Conservation (phyloP, 2,329 filamentous ascomycete genomes). For the Colletotrichum limetticola region DNA sequence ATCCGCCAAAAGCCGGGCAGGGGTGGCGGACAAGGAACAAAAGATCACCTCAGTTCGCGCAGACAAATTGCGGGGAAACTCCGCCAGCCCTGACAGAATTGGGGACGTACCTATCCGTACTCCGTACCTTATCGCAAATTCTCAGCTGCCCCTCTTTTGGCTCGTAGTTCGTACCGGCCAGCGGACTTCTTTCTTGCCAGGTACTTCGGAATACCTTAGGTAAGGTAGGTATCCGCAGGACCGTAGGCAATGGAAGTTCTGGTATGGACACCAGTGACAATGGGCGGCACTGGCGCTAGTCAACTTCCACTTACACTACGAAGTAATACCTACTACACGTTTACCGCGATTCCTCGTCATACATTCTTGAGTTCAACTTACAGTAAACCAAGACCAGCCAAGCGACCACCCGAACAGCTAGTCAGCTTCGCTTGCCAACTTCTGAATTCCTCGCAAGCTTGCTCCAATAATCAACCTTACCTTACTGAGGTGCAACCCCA, state of each 20-base stretch:
- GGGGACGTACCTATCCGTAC: background rate
- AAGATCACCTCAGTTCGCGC: constrained; percentile 10
- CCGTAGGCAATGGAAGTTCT: no score
- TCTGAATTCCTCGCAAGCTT: no score
- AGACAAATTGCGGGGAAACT: constrained; percentile 30
- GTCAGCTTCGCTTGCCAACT: background rate
- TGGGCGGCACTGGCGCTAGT: background rate
- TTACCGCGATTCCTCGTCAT: background rate
- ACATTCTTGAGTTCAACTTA: background rate
- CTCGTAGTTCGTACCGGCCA: background rate
- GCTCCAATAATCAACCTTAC: no score
- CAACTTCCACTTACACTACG: background rate
- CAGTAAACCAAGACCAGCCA: background rate
- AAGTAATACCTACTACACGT: background rate
- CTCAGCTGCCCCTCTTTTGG: background rate
- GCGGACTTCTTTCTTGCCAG: background rate
- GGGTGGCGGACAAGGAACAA: constrained; percentile 1
- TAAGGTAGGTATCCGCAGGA: no score
- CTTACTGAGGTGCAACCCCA: no score
- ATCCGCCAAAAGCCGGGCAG: constrained; percentile 18
- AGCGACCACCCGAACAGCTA: background rate
- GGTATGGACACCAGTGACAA: no score
- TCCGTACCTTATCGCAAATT: background rate
- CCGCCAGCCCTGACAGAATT: constrained; percentile 16
- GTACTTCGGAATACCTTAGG: no score